A percentile compares a stretch with the other conserved stretches of the same genome.
phyloP scores from a whole-genome alignment of 2,329 filamentous ascomycete genomes.

The Didymella pinodella region DNA sequence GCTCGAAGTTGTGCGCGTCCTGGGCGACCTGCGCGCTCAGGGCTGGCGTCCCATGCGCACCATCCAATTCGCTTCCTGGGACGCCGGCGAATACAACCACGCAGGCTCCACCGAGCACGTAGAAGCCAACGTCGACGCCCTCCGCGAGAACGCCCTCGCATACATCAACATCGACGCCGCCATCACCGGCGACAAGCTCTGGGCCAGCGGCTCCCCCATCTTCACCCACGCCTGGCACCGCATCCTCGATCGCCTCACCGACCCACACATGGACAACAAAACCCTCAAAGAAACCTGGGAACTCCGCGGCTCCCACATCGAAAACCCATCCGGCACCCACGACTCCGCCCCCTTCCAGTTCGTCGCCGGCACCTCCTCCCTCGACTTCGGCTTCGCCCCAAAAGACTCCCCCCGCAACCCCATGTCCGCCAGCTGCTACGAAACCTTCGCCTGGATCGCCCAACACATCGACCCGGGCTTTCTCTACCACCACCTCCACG shows the following conservation, averaged over 20 bases:
- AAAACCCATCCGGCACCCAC: slow-evolving; percentile 74
- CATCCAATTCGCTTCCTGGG: slow-evolving; percentile 97
- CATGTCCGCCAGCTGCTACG: slow-evolving; percentile 85
- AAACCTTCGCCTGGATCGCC: slow-evolving; percentile 87
- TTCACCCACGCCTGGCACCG: slow-evolving; percentile 76
- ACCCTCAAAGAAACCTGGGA: slow-evolving; percentile 82
- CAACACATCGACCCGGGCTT: slow-evolving; percentile 83
- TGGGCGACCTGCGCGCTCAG: slow-evolving; percentile 76
- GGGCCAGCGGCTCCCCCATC: slow-evolving; percentile 80
- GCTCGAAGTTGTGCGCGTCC: slow-evolving; percentile 85
- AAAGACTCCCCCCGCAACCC: slow-evolving; percentile 54
- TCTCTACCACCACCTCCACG: slow-evolving; percentile 78
- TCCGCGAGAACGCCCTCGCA: slow-evolving; percentile 78
- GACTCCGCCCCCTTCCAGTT: slow-evolving; percentile 93
- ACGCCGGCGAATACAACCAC: slow-evolving; percentile 90
- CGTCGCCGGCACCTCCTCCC: slow-evolving; percentile 84
- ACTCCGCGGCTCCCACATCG: slow-evolving; percentile 64
- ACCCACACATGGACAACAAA: slow-evolving; percentile 71
- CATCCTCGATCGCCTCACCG: slow-evolving; percentile 75
- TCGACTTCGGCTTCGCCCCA: slow-evolving; percentile 78
- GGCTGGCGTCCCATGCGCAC: slow-evolving; percentile 94
- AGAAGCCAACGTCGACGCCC: slow-evolving; percentile 77
- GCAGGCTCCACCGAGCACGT: slow-evolving; percentile 96
- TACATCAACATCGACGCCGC: slow-evolving; percentile 93
- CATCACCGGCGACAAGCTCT: slow-evolving; percentile 77